Conservation (phyloP, 768 basidiomycete genomes). For the Lentinula raphanica region DNA sequence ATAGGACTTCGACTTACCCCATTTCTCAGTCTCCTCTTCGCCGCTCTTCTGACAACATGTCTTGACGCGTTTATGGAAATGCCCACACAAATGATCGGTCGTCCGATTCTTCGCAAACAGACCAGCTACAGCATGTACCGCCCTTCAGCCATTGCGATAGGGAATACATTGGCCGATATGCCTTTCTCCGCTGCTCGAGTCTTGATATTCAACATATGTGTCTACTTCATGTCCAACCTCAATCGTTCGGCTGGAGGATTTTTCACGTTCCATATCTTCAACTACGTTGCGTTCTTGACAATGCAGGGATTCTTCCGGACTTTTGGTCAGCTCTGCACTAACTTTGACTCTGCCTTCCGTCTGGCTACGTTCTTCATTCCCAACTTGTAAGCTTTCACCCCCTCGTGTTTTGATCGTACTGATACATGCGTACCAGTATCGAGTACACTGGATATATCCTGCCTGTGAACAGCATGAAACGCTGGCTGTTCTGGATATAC, state of each 20-base stretch:
- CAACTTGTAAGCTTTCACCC: conserved; percentile 45
- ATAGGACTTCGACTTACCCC: neutral
- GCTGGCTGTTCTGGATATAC: conserved; percentile 85
- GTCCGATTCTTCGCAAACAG: conserved; percentile 71
- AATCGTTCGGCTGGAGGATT: conserved; percentile 38
- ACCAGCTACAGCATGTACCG: conserved; percentile 62
- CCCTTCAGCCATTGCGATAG: conserved; percentile 57
- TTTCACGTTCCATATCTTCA: conserved; percentile 60
- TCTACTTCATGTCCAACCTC: conserved; percentile 65
- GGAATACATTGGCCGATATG: conserved; percentile 63
- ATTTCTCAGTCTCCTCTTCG: conserved; percentile 55
- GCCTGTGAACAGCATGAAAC: conserved; percentile 64
- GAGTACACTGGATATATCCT: conserved; percentile 70
- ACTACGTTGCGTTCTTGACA: conserved; percentile 57
- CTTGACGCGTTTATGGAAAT: conserved; percentile 75
- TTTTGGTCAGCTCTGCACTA: conserved; percentile 49
- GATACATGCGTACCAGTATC: conserved; percentile 29
- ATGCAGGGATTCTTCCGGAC: conserved; percentile 87
- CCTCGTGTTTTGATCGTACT: neutral
- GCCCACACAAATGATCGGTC: conserved; percentile 74
- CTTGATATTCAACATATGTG: conserved; percentile 55
- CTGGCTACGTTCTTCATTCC: conserved; percentile 68
- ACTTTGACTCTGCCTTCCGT: conserved; percentile 41
- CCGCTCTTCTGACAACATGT: conserved; percentile 58
- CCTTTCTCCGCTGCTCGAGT: conserved; percentile 61